Percentiles rank a stretch among this genome's conserved stretches.
Conservation (phyloP, 208 protist genomes). For the Angomonas deanei region DNA sequence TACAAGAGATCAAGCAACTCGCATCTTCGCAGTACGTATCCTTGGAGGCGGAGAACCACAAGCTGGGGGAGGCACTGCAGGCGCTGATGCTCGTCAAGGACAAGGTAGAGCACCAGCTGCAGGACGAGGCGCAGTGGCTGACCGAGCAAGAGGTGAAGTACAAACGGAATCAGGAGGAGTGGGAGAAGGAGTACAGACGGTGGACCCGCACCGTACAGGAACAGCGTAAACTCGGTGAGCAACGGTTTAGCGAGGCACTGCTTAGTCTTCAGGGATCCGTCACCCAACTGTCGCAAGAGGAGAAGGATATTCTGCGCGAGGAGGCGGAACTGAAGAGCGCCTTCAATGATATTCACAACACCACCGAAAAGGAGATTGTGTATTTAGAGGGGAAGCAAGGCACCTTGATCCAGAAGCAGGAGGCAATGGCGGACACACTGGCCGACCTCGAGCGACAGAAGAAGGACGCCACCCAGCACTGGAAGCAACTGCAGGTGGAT, state of each 20-base stretch:
- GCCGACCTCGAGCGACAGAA: slow-evolving; percentile 25
- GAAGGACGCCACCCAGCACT: slow-evolving; percentile 22
- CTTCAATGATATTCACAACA: slow-evolving; percentile 22
- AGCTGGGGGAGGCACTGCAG: slow-evolving; percentile 29
- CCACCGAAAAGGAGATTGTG: slow-evolving; percentile 29
- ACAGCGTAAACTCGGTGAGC: slow-evolving; percentile 45
- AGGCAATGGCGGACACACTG: slow-evolving; percentile 19
- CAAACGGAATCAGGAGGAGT: slow-evolving; percentile 33
- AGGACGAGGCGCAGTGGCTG: slow-evolving; percentile 58
- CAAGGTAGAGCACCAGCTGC: slow-evolving; percentile 50
- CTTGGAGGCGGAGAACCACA: slow-evolving; percentile 35
- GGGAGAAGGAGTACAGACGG: slow-evolving; percentile 67
- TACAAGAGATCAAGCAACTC: slow-evolving; percentile 35
- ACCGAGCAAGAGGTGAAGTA: slow-evolving; percentile 50
- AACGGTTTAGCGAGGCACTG: slow-evolving; percentile 45
- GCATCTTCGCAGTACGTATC: slow-evolving; percentile 39
- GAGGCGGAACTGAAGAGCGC: slow-evolving; percentile 21
- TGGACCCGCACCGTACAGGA: slow-evolving; percentile 63
- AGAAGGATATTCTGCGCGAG: slow-evolving; percentile 37
- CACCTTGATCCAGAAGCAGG: slow-evolving; percentile 38
- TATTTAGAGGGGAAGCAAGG: slow-evolving; percentile 30
- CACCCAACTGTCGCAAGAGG: slow-evolving; percentile 38
- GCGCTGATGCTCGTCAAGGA: slow-evolving; percentile 37
- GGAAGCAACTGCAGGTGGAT: slow-evolving; percentile 27
- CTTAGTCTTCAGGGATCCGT: slow-evolving; percentile 31